These are phyloP conservation scores for Penicillium sp. DNA, from an alignment of 2,329 filamentous ascomycete species.

Conservation along the genomic window DNA sequence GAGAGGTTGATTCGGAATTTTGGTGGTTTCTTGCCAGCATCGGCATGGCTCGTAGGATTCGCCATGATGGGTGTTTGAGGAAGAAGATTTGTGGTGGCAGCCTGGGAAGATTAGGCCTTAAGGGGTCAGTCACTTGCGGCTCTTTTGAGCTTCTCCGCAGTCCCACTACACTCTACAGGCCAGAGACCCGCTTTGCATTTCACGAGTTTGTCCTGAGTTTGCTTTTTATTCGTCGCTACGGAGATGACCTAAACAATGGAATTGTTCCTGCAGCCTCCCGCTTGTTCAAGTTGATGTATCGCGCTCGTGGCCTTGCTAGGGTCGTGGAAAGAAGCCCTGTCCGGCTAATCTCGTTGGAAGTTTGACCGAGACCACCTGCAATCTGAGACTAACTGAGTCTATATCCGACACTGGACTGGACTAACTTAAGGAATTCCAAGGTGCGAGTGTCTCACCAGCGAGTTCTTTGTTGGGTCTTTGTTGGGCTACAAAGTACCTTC, in stretches of 20 bases:
- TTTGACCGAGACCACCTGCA: too few species aligned
- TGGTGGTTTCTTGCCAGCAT: slow-evolving; percentile 36
- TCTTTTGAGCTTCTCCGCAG: not conserved
- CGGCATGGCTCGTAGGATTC: not conserved
- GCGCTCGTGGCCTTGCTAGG: not conserved
- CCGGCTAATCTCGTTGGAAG: too few species aligned
- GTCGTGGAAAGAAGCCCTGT: too few species aligned
- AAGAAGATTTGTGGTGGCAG: not conserved
- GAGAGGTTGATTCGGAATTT: slow-evolving; percentile 61
- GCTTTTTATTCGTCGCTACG: not conserved
- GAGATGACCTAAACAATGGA: not conserved
- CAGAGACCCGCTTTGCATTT: not conserved
- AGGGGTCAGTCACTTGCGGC: not conserved
- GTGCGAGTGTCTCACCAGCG: not conserved
- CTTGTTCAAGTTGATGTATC: not conserved
- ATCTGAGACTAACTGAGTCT: too few species aligned
- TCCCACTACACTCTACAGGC: not conserved
- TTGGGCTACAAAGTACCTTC: not conserved
- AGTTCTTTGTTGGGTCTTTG: not conserved
- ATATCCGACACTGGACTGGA: too few species aligned
- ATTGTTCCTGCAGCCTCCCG: not conserved
- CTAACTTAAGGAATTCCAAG: not conserved
- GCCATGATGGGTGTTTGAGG: slow-evolving; percentile 13
- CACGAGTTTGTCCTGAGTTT: not conserved
- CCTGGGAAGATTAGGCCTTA: slow-evolving; percentile 1